These are phyloP conservation scores for Triangularia verruculosa DNA, from an alignment of 2,329 filamentous ascomycete species.

Conservation along the genomic window DNA sequence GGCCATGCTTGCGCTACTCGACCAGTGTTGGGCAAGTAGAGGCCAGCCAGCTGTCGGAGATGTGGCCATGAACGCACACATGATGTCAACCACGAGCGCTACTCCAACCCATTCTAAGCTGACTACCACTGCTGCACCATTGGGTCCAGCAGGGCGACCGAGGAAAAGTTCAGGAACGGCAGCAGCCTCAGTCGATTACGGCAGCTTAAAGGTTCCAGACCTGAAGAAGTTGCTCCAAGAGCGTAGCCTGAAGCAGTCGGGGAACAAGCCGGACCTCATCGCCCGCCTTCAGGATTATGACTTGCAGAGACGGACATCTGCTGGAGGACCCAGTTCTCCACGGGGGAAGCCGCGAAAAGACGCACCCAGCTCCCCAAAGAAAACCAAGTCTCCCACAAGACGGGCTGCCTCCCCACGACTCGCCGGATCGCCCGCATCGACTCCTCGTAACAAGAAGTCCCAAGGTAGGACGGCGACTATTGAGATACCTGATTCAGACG, in stretches of 20 bases:
- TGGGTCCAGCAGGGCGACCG: constrained; percentile 33
- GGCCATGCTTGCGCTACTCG: constrained; percentile 66
- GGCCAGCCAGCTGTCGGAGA: constrained; percentile 29
- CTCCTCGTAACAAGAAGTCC: constrained; percentile 28
- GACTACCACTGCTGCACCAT: background rate
- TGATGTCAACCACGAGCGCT: constrained; percentile 22
- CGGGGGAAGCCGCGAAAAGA: constrained; percentile 32
- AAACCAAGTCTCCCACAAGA: background rate
- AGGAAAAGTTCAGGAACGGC: constrained; percentile 31
- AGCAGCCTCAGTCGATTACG: background rate
- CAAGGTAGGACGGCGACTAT: constrained; percentile 28
- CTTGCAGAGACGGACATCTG: background rate
- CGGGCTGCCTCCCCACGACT: background rate
- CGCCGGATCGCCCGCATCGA: constrained; percentile 24
- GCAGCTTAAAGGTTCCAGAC: background rate
- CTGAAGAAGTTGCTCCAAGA: constrained; percentile 8
- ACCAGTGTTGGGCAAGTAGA: constrained; percentile 69
- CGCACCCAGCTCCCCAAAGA: constrained; percentile 1
- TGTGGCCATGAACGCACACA: background rate
- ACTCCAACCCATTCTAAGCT: constrained; percentile 7
- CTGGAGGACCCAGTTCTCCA: constrained; percentile 18
- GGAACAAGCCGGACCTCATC: constrained; percentile 3
- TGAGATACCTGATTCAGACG: constrained; percentile 55
- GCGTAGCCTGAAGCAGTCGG: background rate
- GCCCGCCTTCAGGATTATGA: constrained; percentile 9